Conservation (phyloP, 257 asterid species). For the Thymus mandschuricus region DNA sequence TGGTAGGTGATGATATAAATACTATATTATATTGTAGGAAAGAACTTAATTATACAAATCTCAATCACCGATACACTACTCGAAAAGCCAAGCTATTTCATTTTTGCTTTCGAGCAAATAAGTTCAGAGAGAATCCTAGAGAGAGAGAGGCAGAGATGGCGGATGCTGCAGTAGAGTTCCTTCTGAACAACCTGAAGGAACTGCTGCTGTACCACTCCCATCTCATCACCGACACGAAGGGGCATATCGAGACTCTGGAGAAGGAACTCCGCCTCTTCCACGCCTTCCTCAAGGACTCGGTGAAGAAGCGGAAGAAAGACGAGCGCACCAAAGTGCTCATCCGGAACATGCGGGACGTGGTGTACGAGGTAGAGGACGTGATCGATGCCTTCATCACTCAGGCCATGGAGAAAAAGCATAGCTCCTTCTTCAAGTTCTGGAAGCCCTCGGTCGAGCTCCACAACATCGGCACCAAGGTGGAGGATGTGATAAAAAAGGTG, state of each 20-base stretch:
- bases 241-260: conserved; percentile 24
- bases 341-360: background rate
- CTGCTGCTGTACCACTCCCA: conserved; percentile 12
- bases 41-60: too few relatives aligned
- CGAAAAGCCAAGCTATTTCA: too few relatives aligned
- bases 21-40: too few relatives aligned
- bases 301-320: conserved; percentile 15
- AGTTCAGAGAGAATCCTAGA: background rate
- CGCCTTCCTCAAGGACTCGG: conserved; percentile 31
- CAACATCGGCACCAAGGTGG: background rate
- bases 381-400: conserved; percentile 12
- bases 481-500: background rate
- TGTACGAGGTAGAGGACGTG: background rate
- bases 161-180: conserved; percentile 29
- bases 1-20: background rate
- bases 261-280: conserved; percentile 31
- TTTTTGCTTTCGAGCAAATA: background rate
- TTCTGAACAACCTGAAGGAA: background rate
- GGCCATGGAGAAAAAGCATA: background rate
- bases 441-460: background rate
- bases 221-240: conserved; percentile 1
- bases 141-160: conserved; percentile 9
- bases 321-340: conserved; percentile 10
- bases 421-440: background rate
- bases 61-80: too few relatives aligned